These are phyloP conservation scores for Trichoderma breve DNA, from an alignment of 2,329 filamentous ascomycete genomes.

Conservation along the genomic window DNA sequence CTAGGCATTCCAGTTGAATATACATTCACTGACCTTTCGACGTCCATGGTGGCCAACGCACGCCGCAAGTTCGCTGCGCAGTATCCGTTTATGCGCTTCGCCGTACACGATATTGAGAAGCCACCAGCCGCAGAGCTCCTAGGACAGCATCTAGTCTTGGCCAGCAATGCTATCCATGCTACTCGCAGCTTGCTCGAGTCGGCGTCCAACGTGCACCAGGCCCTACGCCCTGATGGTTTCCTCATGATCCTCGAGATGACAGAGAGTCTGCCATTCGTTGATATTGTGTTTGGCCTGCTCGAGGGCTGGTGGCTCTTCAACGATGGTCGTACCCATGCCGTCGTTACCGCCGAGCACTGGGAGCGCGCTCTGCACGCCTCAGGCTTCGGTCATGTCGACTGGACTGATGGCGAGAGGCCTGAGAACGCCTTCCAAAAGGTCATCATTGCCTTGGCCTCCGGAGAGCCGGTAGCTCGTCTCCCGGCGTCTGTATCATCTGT, in stretches of 20 bases:
- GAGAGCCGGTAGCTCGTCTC: background rate
- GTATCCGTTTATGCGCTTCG: conserved; percentile 21
- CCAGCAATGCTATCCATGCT: conserved; percentile 38
- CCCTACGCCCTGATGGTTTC: conserved; percentile 22
- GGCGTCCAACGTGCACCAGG: conserved; percentile 24
- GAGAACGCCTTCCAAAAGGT: conserved; percentile 8
- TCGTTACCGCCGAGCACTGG: conserved; percentile 20
- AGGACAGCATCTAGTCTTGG: conserved; percentile 33
- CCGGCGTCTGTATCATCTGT: background rate
- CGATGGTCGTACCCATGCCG: conserved; percentile 21
- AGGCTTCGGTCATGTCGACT: conserved; percentile 25
- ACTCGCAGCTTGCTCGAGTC: conserved; percentile 23
- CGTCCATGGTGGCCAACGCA: conserved; percentile 21
- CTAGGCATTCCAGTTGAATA: conserved; percentile 34
- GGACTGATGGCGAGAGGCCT: conserved; percentile 22
- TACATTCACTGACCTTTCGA: conserved; percentile 40
- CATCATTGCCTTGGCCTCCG: background rate
- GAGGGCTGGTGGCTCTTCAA: conserved; percentile 38
- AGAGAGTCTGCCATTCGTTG: conserved; percentile 27
- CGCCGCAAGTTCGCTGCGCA: conserved; percentile 15
- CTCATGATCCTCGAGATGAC: conserved; percentile 25
- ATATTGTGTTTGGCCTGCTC: conserved; percentile 34
- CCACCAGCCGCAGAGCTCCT: background rate
- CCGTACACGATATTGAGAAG: conserved; percentile 6
- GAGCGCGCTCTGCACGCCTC: conserved; percentile 17